Evolutionary conservation across 352 stramenopile genomes (phyloP).

Genomic region (Pythium vanterpoolii): DNA sequence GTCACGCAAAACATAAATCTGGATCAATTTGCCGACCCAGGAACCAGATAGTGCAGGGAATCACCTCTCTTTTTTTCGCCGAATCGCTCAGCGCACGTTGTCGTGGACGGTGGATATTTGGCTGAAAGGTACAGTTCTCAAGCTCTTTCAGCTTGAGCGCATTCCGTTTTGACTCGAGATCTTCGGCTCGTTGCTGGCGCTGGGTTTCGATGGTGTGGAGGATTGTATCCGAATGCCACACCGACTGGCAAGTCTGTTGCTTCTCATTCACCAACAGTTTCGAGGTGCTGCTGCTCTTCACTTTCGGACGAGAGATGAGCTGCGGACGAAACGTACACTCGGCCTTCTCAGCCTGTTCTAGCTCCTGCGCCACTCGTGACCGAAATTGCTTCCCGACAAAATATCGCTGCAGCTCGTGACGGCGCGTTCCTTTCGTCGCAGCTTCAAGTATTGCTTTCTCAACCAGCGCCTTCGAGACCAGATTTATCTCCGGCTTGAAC

Average conservation of each 20-base stretch:
- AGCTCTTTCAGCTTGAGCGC: conserved; percentile 57
- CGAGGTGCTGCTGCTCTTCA: conserved; percentile 34
- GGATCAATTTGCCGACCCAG: neutral
- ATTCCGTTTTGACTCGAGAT: conserved; percentile 61
- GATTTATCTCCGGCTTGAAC: conserved; percentile 81
- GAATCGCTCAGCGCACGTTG: neutral
- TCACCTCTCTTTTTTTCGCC: conserved; percentile 1
- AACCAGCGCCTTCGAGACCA: conserved; percentile 61
- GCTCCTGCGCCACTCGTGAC: conserved; percentile 62
- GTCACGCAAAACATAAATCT: neutral
- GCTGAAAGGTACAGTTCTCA: conserved; percentile 82
- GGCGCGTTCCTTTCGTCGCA: conserved; percentile 15
- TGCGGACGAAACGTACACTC: conserved; percentile 73
- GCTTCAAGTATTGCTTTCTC: conserved; percentile 42
- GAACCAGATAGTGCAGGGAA: neutral
- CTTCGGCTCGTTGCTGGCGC: conserved; percentile 47
- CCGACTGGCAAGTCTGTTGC: conserved; percentile 21
- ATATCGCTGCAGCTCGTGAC: conserved; percentile 37
- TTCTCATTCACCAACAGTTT: conserved; percentile 34
- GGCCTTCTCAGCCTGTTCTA: conserved; percentile 59
- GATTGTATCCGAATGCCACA: conserved; percentile 65
- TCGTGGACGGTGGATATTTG: conserved; percentile 24
- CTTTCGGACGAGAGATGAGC: conserved; percentile 30
- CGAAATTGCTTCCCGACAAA: conserved; percentile 69
- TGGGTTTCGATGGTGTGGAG: conserved; percentile 65